Evolutionary conservation across 345 rosid species (phyloP).

Genomic region (Moricandia moricandioides): DNA sequence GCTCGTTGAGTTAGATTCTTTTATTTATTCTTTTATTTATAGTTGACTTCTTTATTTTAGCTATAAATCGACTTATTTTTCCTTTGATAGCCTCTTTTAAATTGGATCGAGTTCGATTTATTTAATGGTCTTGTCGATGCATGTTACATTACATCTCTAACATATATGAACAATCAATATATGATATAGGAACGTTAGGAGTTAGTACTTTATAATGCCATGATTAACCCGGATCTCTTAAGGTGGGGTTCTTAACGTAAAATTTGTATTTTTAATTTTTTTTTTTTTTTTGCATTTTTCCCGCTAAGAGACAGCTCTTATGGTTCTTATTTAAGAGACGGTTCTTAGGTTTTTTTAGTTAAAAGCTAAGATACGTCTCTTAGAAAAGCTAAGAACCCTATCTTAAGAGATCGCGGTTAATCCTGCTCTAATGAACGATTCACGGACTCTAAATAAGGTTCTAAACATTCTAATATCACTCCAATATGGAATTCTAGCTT

Average conservation of each 20-base stretch:
- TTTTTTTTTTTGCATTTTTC: too few species aligned
- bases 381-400: too few species aligned
- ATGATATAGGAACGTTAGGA: background rate
- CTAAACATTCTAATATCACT: constrained; percentile 8
- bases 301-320: too few species aligned
- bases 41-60: background rate
- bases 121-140: background rate
- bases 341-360: too few species aligned
- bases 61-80: background rate
- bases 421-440: background rate
- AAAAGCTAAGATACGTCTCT: too few species aligned
- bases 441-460: background rate
- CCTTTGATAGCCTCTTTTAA: background rate
- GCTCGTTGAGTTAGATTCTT: background rate
- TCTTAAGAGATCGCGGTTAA: too few species aligned
- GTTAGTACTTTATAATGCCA: background rate
- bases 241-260: too few species aligned
- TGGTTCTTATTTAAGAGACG: too few species aligned
- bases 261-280: too few species aligned
- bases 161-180: background rate
- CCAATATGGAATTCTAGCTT: too few species aligned
- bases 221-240: too few species aligned
- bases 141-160: background rate
- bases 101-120: background rate
- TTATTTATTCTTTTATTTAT: background rate